Base-by-base conservation (phyloP, 768 basidiomycete genomes). In the Tephrocybe sp. region DNA sequence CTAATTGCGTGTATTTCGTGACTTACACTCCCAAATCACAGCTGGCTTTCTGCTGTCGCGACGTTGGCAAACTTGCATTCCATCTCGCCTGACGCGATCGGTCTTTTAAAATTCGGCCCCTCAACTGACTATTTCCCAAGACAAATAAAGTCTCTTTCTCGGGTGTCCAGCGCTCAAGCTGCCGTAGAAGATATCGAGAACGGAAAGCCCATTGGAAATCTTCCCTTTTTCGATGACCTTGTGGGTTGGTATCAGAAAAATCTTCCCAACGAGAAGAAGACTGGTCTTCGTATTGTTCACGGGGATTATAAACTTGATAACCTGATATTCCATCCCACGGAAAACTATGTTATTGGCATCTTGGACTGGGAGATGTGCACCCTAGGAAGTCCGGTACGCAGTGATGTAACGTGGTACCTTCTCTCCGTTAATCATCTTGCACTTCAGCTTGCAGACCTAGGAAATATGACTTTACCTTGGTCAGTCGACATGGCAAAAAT, bases 221-320 rank as follows among this genome's bases (percentile, higher is more conserved):
- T 98, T 56, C 93, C 93, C 3, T 77, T 70, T 48, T 88, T 88
- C 65, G 72, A 82, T 40, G 83, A 87, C 57, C 68, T 97, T 60
- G 70, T 91, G 47, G 66, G 68, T 12, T 97, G 90, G 91, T 97
- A 93, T 68, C 69, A 73, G 53, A 66, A 69, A 24, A 79, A 90
- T 62, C 70, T 91, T 23, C 94, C 92, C 2, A 82, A 91, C 60
- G 93, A 95, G 69, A 72, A 64, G 55, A 83, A 83, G 65, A 80
- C 78, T 1, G 91, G 90, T 0, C 73, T 80, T 48, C 84, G 90
- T n/a, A 85, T 99, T 56, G 93, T 98, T 4, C 96, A 98, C 65
- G 96, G 96, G 23, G 96, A 99, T 68, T 98, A 91, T 66, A 99
- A 99, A 67, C 75, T 96, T n/a, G 96, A 99, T 69, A 99, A 99